Evolutionary conservation across 495 filamentous ascomycete genomes (phyloP).

Genomic region (Evernia prunastri): DNA sequence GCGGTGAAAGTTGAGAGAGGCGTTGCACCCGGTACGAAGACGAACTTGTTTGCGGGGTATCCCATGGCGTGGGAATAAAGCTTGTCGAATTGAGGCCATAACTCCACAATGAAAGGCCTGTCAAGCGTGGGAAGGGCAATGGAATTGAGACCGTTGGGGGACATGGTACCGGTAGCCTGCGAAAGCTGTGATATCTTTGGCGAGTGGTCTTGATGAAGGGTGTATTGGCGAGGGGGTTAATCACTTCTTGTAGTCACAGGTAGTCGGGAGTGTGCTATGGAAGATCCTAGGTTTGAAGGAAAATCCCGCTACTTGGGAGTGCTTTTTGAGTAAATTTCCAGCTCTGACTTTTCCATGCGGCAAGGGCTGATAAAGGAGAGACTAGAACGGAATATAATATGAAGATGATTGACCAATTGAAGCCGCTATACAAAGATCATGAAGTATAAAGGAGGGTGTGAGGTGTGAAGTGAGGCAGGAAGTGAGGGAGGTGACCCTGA

Average conservation of each 20-base stretch:
- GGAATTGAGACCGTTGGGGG: conserved; percentile 48
- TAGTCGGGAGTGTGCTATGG: too few species aligned
- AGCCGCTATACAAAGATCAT: neutral
- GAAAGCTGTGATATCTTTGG: neutral
- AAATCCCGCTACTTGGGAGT: too few species aligned
- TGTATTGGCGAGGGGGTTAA: neutral
- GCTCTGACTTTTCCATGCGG: conserved; percentile 14
- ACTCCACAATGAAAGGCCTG: conserved; percentile 79
- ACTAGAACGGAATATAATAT: conserved; percentile 9
- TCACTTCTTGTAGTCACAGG: conserved; percentile 6
- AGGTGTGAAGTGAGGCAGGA: neutral
- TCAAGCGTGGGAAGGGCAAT: conserved; percentile 75
- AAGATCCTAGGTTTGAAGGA: too few species aligned
- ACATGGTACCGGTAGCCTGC: conserved; percentile 31
- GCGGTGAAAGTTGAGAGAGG: conserved; percentile 54
- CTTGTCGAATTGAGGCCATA: conserved; percentile 94
- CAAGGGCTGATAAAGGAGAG: conserved; percentile 21
- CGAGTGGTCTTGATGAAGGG: neutral
- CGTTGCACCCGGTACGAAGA: conserved; percentile 52
- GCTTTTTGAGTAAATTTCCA: too few species aligned
- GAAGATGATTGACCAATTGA: neutral
- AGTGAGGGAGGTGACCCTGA: neutral
- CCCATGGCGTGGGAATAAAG: conserved; percentile 67
- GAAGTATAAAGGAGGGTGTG: neutral
- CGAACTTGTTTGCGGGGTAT: conserved; percentile 54